Conservation (phyloP, 1,284 basidiomycete species). For the Microbotryum scabiosae region DNA sequence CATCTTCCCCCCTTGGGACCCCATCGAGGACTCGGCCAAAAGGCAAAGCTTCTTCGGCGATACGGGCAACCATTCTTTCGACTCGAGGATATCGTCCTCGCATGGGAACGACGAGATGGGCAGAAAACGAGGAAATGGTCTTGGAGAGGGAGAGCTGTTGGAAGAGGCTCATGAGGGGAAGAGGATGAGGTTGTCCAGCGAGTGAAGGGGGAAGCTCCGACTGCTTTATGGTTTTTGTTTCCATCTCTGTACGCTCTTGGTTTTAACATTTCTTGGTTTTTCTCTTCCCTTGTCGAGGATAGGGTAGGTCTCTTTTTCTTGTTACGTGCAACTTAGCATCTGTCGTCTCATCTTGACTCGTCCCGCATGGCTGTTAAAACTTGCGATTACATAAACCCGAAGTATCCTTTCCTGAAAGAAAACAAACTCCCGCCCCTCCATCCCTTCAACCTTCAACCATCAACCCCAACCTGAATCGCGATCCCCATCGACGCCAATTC, state of each 20-base stretch:
- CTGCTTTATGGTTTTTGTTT: too few relatives aligned
- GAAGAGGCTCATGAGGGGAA: neutral
- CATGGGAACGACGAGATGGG: neutral
- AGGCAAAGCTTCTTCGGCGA: neutral
- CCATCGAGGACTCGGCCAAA: neutral
- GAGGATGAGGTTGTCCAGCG: constrained; percentile 1
- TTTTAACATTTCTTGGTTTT: neutral
- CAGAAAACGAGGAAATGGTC: neutral
- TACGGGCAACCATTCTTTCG: neutral
- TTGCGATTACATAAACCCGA: neutral
- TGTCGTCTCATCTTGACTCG: neutral
- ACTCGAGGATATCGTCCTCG: neutral
- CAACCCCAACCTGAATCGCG: constrained; percentile 24
- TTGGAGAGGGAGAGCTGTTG: neutral
- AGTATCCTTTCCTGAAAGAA: neutral
- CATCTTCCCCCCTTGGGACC: constrained; percentile 3
- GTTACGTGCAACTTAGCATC: neutral
- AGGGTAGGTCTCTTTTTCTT: neutral
- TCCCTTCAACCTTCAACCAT: neutral
- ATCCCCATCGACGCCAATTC: constrained; percentile 54
- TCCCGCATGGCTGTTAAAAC: neutral
- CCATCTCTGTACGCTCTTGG: neutral
- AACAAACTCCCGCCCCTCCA: too few relatives aligned
- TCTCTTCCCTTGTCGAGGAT: too few relatives aligned
- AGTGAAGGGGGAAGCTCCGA: neutral